A percentile compares a stretch with the other conserved stretches of the same genome.
phyloP scores from a whole-genome alignment of 371 early-diverging fungal genomes.

The Mucor sp. region DNA sequence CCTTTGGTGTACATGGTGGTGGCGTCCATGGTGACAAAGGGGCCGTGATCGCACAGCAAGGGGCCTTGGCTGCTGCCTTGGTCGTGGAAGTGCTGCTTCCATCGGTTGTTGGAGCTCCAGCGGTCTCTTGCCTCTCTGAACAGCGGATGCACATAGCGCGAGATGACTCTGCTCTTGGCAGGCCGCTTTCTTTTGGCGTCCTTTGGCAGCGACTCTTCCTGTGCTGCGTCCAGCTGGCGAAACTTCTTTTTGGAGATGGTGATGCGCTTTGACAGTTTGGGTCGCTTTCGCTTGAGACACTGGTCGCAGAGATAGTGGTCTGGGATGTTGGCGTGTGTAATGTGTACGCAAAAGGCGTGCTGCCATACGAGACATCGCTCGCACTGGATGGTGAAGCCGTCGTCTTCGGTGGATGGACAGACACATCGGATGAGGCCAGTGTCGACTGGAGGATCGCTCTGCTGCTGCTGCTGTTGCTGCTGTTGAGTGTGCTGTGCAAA shows the following conservation, averaged over 20 bases:
- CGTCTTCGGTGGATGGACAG: constrained; percentile 93
- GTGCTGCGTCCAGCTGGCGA: constrained; percentile 12
- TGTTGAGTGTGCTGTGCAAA: neutral
- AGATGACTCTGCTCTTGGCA: constrained; percentile 19
- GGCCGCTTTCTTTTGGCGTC: constrained; percentile 5
- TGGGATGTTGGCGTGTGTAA: constrained; percentile 32
- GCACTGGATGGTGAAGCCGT: constrained; percentile 98
- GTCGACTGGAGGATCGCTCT: neutral
- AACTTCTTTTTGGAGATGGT: constrained; percentile 20
- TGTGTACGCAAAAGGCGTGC: constrained; percentile 83
- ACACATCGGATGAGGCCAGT: constrained; percentile 91
- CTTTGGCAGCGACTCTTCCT: constrained; percentile 1
- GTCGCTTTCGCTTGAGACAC: constrained; percentile 50
- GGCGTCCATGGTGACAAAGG: constrained; percentile 23
- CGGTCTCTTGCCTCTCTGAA: constrained; percentile 30
- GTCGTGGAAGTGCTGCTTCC: constrained; percentile 10
- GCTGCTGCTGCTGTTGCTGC: neutral
- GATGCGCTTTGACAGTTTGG: constrained; percentile 55
- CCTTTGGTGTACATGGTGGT: constrained; percentile 12
- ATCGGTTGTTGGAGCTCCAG: constrained; percentile 15
- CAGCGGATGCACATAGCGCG: constrained; percentile 22
- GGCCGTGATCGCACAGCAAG: constrained; percentile 15
- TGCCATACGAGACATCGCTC: constrained; percentile 96
- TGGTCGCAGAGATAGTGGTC: constrained; percentile 85
- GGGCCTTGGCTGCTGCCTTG: neutral